Evolutionary conservation across 345 rosid species (phyloP), one percentile per base, ranked within the genome.

Genomic region (Turritis glabra): DNA sequence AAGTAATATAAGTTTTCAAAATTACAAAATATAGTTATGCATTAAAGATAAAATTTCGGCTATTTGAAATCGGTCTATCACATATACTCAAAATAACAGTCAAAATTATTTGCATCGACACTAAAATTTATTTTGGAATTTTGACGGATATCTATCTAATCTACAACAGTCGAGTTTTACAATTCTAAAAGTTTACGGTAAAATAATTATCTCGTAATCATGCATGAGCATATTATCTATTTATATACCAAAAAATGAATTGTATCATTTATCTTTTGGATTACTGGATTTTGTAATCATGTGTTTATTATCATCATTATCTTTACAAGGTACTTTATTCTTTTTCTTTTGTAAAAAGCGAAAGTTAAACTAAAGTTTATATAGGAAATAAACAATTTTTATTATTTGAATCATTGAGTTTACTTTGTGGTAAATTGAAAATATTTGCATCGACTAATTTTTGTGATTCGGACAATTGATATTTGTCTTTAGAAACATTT

Each of bases 251-350:
- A 32, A 7, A 32, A 32, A 32, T 5, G 2, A 53, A 26, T 7
- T 53, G 58, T 27, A 55, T n/a, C n/a, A n/a, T n/a, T n/a, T n/a
- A n/a, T n/a, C n/a, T 58, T 57, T 55, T 18, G 26, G 26, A 61
- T 23, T 52, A 61, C 8, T 19, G 53, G 67, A 76, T 69, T 69
- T 32, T 41, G 19, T 53, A 69, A 61, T 76, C 57, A 76, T 62
- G 17, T 33, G 44, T 26, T 76, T 69, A 51, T 30, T 38, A 54
- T 67, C 66, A 70, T 77, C 71, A 77, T 69, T 77, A 7, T 55
- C 71, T 77, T 67, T 69, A 63, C 21, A 23, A 55, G 51, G n/a
- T 63, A 54, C 66, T 70, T 76, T 69, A 38, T 54, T 2, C 1
- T 51, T 63, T 65, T 47, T 35, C 65, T 63, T 77, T 76, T 53